Conservation (phyloP, 306 rosid species). For the Fragaria nilgerrensis region DNA sequence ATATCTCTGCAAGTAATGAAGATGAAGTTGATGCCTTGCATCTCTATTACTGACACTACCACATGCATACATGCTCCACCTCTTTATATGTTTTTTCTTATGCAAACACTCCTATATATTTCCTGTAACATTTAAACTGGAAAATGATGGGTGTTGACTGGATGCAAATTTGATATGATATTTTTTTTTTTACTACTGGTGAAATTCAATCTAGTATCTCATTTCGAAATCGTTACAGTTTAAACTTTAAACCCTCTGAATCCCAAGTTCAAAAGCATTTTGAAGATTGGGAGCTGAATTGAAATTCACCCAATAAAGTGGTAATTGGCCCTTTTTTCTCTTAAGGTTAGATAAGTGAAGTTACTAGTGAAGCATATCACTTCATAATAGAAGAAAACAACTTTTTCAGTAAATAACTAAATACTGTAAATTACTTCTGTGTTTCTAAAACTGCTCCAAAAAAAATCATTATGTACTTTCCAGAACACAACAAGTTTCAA, state of each 20-base stretch:
- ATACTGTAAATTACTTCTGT: neutral
- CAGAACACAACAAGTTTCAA: neutral
- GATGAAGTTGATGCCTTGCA: conserved; percentile 28
- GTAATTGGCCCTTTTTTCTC: neutral
- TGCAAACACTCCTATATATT: neutral
- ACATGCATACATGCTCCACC: conserved; percentile 38
- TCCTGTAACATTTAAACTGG: neutral
- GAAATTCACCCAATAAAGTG: neutral
- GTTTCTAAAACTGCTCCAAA: neutral
- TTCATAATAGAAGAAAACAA: no score
- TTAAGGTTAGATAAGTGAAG: neutral
- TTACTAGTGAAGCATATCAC: neutral
- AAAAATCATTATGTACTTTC: neutral
- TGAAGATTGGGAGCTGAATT: neutral
- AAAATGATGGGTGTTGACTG: neutral
- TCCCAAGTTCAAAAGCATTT: neutral
- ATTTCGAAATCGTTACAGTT: neutral
- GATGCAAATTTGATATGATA: neutral
- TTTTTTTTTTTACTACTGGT: no score
- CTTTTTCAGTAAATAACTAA: no score
- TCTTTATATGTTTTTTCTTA: conserved; percentile 7
- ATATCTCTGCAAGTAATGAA: conserved; percentile 18
- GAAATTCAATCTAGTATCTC: no score
- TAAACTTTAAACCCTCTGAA: neutral
- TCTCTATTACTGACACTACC: conserved; percentile 32